These are phyloP conservation scores for Taiwanofungus camphoratus DNA, from an alignment of 1,284 basidiomycete species.

Conservation along the genomic window DNA sequence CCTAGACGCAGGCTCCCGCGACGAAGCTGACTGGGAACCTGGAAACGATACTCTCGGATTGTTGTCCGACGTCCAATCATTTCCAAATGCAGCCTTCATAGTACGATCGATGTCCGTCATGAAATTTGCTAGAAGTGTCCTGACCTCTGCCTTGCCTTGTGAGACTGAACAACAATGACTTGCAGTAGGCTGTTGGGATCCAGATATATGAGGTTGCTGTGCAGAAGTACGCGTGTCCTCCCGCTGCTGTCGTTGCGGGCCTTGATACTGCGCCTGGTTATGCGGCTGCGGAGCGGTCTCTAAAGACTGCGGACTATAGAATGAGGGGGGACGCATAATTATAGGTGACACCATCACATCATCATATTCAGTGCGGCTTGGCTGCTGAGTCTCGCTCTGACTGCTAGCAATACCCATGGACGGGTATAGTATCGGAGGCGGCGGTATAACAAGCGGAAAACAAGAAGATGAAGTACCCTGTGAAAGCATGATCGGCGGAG, in stretches of 20 bases:
- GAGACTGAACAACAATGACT: slow-evolving; percentile 45
- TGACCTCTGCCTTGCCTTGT: slow-evolving; percentile 39
- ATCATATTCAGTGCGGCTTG: neutral
- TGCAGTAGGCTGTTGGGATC: neutral
- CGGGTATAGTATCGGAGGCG: slow-evolving; percentile 18
- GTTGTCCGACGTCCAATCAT: slow-evolving; percentile 18
- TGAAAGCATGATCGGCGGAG: slow-evolving; percentile 34
- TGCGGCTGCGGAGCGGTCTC: neutral
- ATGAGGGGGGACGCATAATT: neutral
- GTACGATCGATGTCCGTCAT: slow-evolving; percentile 51
- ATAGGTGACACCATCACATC: neutral
- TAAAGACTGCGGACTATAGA: neutral
- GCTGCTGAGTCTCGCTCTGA: neutral
- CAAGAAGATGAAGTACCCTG: slow-evolving; percentile 9
- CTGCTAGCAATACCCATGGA: neutral
- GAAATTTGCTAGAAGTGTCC: slow-evolving; percentile 51
- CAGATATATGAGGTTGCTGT: too few species aligned
- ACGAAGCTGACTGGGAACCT: too few species aligned
- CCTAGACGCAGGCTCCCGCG: too few species aligned
- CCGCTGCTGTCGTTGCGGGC: neutral
- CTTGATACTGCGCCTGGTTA: neutral
- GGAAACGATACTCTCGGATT: slow-evolving; percentile 7
- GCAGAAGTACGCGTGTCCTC: too few species aligned
- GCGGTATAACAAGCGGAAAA: slow-evolving; percentile 13
- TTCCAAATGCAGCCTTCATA: slow-evolving; percentile 41